Evolutionary conservation across 2,329 filamentous ascomycete species (phyloP).

Genomic region (Lecanicillium sp.): DNA sequence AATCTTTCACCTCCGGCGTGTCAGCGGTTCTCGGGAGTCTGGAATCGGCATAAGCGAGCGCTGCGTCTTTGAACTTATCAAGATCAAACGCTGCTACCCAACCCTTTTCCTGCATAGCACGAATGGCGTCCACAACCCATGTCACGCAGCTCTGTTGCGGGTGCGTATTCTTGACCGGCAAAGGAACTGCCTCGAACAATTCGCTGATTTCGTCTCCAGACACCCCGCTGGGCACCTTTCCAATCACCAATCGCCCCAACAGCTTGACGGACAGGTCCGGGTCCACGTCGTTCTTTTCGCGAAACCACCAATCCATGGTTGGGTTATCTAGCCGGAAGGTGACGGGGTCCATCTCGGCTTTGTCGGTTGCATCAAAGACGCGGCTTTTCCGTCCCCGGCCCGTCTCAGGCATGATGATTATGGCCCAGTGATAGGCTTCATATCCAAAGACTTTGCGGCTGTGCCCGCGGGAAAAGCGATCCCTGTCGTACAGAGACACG

Average conservation of each 20-base stretch:
- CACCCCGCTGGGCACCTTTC: conserved; percentile 13
- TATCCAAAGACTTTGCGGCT: conserved; percentile 16
- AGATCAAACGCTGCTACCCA: conserved; percentile 19
- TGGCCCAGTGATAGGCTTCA: conserved; percentile 24
- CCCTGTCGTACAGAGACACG: conserved; percentile 21
- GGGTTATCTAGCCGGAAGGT: conserved; percentile 24
- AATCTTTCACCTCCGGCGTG: too few species aligned
- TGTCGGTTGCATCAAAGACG: conserved; percentile 22
- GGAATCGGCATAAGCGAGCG: conserved; percentile 21
- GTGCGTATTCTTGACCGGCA: conserved; percentile 22
- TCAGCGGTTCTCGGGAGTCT: too few species aligned
- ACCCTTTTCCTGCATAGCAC: conserved; percentile 15
- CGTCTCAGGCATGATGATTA: conserved; percentile 17
- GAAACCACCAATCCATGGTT: conserved; percentile 24
- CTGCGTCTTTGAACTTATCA: conserved; percentile 17
- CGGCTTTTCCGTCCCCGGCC: background rate
- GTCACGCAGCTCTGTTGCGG: conserved; percentile 27
- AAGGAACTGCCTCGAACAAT: conserved; percentile 16
- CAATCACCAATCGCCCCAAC: conserved; percentile 19
- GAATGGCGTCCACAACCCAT: conserved; percentile 20
- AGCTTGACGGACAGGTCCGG: conserved; percentile 15
- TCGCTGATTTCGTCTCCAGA: conserved; percentile 13
- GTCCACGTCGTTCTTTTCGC: conserved; percentile 11
- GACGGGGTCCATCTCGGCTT: conserved; percentile 19
- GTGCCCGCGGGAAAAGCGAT: conserved; percentile 17